Percentiles rank a stretch among this genome's conserved stretches.
phyloP scores from a whole-genome alignment of 2,329 filamentous ascomycete species.

The Colletotrichum limetticola region DNA sequence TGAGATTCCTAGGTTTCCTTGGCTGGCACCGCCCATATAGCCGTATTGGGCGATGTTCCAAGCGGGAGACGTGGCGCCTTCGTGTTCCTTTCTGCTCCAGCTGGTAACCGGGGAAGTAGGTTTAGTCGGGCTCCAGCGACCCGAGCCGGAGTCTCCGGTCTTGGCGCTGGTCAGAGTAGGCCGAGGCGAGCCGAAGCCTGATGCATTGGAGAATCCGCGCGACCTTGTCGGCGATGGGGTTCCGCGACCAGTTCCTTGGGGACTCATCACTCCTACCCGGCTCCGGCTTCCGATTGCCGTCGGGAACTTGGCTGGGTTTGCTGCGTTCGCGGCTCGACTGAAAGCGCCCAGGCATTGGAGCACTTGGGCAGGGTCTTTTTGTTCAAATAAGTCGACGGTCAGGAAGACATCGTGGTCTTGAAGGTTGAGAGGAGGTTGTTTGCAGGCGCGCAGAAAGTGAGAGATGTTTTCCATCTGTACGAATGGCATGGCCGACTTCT shows the following conservation, averaged over 20 bases:
- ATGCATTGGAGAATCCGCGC: conserved; percentile 64
- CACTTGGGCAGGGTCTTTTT: conserved; percentile 96
- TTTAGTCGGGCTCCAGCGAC: conserved; percentile 72
- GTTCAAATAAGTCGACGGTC: conserved; percentile 95
- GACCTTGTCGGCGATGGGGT: conserved; percentile 58
- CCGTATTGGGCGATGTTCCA: conserved; percentile 99
- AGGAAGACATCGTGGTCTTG: conserved; percentile 96
- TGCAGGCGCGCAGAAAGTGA: conserved; percentile 90
- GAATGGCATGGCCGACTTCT: conserved; percentile 94
- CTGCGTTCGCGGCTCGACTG: conserved; percentile 82
- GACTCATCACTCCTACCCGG: conserved; percentile 66
- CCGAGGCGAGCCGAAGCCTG: conserved; percentile 55
- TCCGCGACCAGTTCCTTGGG: conserved; percentile 69
- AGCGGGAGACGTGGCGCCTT: conserved; percentile 83
- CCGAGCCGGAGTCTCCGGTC: conserved; percentile 65
- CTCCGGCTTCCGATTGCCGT: conserved; percentile 78
- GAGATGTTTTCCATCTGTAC: conserved; percentile 99
- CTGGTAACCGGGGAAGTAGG: conserved; percentile 76
- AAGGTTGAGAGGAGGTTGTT: conserved; percentile 84
- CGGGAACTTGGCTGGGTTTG: conserved; percentile 80
- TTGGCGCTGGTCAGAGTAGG: conserved; percentile 56
- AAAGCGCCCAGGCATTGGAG: conserved; percentile 93
- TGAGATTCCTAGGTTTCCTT: conserved; percentile 92
- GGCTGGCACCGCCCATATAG: conserved; percentile 97
- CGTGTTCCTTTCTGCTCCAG: conserved; percentile 89